These are phyloP conservation scores for Parasitella parasitica DNA, from an alignment of 371 early-diverging fungal species.

Conservation along the genomic window DNA sequence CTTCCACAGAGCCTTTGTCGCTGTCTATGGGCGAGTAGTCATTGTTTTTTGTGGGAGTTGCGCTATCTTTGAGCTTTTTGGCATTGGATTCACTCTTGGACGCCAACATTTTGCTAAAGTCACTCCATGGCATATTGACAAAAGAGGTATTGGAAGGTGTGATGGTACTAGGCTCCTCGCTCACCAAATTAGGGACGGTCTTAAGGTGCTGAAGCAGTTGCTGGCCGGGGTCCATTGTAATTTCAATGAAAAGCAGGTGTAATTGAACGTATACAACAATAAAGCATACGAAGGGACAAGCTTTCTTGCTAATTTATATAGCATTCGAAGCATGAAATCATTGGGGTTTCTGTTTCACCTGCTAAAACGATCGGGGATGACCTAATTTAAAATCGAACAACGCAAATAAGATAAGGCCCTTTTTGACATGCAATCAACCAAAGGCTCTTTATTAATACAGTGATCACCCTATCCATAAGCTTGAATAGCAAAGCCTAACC, in stretches of 20 bases:
- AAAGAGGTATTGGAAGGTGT: conserved; percentile 30
- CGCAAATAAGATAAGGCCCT: too few relatives aligned
- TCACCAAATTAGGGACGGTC: conserved; percentile 29
- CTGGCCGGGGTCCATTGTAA: conserved; percentile 32
- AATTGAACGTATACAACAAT: background rate
- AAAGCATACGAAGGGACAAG: too few relatives aligned
- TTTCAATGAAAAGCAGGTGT: background rate
- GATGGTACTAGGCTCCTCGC: conserved; percentile 24
- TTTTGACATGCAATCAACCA: too few relatives aligned
- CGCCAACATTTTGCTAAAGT: conserved; percentile 20
- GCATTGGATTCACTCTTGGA: background rate
- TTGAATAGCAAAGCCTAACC: too few relatives aligned
- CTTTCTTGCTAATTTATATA: background rate
- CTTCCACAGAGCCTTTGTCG: conserved; percentile 15
- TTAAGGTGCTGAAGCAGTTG: conserved; percentile 25
- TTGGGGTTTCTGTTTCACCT: background rate
- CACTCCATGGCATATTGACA: conserved; percentile 29
- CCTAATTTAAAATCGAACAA: too few relatives aligned
- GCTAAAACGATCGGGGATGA: too few relatives aligned
- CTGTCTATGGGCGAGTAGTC: background rate
- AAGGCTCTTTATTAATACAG: too few relatives aligned
- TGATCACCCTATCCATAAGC: too few relatives aligned
- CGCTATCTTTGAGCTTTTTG: background rate
- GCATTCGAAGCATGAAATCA: too few relatives aligned
- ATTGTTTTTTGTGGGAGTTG: background rate